phyloP scores from a whole-genome alignment of 192 early-diverging fungal species.

The Entomortierella parvispora region DNA sequence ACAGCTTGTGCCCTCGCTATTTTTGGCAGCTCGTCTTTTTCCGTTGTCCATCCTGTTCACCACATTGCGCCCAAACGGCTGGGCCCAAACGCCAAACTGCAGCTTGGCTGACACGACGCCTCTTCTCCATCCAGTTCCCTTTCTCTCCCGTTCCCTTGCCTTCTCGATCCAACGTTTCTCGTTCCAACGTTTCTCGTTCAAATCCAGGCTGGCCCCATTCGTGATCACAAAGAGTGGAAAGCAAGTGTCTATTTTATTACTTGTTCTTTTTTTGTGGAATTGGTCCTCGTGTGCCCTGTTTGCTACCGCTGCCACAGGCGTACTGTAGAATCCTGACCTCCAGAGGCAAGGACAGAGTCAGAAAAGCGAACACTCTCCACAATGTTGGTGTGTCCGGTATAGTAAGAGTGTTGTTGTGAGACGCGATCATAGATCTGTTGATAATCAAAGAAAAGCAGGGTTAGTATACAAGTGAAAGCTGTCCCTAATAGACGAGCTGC shows the following conservation, averaged over 20 bases:
- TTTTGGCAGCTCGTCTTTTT: no score
- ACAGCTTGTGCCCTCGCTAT: no score
- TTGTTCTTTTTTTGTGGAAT: no score
- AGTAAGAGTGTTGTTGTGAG: conserved; percentile 70
- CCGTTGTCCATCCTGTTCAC: no score
- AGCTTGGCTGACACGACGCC: no score
- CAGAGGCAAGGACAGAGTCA: conserved; percentile 62
- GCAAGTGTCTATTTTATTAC: no score
- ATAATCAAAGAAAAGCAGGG: not conserved
- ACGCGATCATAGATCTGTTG: conserved; percentile 69
- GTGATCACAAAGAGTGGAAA: no score
- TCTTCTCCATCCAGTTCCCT: no score
- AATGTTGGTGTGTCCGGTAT: conserved; percentile 60
- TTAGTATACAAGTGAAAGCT: not conserved
- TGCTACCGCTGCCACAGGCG: conserved; percentile 70
- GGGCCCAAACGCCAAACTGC: no score
- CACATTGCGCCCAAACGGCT: no score
- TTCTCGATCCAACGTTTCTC: not conserved
- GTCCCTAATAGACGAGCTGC: not conserved
- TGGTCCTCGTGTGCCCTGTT: no score
- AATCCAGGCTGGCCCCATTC: no score
- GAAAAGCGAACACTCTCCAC: conserved; percentile 56
- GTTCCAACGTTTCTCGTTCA: not conserved
- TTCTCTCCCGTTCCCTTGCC: not conserved
- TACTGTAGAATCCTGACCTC: conserved; percentile 70